Evolutionary conservation across 768 basidiomycete species (phyloP).

Genomic region (Multifurca ochricompacta): DNA sequence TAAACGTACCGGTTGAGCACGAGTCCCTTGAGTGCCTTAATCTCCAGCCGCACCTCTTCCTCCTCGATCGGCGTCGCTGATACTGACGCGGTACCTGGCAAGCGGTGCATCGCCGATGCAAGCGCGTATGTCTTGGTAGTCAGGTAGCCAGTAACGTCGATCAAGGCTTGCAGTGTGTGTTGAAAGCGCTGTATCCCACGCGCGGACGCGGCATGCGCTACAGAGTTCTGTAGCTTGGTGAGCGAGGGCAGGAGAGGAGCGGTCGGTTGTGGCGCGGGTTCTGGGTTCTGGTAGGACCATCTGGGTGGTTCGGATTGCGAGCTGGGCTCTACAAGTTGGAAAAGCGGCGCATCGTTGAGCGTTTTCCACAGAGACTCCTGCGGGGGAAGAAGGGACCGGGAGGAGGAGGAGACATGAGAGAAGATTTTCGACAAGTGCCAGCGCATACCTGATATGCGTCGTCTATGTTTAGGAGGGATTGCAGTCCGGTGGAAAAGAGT

Average conservation of each 20-base stretch:
- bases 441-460: slow-evolving; percentile 44
- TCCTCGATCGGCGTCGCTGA: slow-evolving; percentile 34
- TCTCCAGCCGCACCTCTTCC: slow-evolving; percentile 67
- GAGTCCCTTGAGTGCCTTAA: slow-evolving; percentile 70
- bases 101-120: slow-evolving; percentile 16
- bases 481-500: slow-evolving; percentile 44
- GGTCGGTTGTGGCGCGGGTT: slow-evolving; percentile 23
- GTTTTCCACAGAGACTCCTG: slow-evolving; percentile 53
- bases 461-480: slow-evolving; percentile 50
- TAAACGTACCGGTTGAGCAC: slow-evolving; percentile 59
- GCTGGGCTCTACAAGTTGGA: slow-evolving; percentile 25
- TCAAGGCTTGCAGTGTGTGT: slow-evolving; percentile 55
- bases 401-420: not conserved
- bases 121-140: slow-evolving; percentile 63
- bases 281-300: slow-evolving; percentile 35
- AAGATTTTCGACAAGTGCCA: not conserved
- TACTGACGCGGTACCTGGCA: slow-evolving; percentile 19
- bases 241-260: slow-evolving; percentile 23
- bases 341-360: slow-evolving; percentile 46
- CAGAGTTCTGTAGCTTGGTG: slow-evolving; percentile 12
- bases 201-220: slow-evolving; percentile 7
- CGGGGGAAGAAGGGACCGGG: not conserved
- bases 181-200: slow-evolving; percentile 36
- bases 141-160: slow-evolving; percentile 74
- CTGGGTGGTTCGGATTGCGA: slow-evolving; percentile 23